These are phyloP conservation scores for Kernera saxatilis DNA, from an alignment of 345 rosid species.

Conservation along the genomic window DNA sequence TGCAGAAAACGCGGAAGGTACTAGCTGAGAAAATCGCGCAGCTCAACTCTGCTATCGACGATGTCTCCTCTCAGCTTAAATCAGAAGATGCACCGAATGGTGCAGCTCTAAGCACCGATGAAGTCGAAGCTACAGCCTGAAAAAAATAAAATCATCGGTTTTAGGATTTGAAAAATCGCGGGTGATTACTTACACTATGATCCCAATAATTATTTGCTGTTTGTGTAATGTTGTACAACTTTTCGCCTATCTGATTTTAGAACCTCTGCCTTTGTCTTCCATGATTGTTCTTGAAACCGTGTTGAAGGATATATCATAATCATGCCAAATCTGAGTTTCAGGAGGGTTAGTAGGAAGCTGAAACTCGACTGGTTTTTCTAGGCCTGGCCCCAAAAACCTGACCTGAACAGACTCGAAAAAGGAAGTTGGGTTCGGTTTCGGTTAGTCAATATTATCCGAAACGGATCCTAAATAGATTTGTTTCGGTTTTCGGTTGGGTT, in stretches of 20 bases:
- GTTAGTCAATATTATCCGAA: too few relatives aligned
- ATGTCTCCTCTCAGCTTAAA: slow-evolving; percentile 69
- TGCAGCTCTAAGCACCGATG: slow-evolving; percentile 48
- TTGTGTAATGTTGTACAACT: slow-evolving; percentile 23
- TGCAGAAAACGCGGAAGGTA: slow-evolving; percentile 75
- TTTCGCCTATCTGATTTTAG: background rate
- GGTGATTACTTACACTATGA: background rate
- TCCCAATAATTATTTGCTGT: slow-evolving; percentile 11
- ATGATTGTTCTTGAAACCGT: background rate
- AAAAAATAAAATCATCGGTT: background rate
- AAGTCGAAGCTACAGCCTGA: slow-evolving; percentile 58
- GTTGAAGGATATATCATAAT: background rate
- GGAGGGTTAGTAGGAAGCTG: too few relatives aligned
- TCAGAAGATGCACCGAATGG: slow-evolving; percentile 60
- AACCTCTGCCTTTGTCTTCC: background rate
- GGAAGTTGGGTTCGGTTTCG: too few relatives aligned
- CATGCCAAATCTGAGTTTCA: background rate
- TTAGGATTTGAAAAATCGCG: background rate
- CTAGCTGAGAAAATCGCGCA: slow-evolving; percentile 79
- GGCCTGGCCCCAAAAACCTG: too few relatives aligned
- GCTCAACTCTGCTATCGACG: slow-evolving; percentile 83
- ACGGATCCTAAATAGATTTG: too few relatives aligned
- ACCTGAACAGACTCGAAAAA: too few relatives aligned
- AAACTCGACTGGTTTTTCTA: too few relatives aligned
- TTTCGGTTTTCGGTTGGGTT: too few relatives aligned